A percentile compares a stretch with the other conserved stretches of the same genome.
These are phyloP conservation scores for Suillus placidus DNA, from an alignment of 768 basidiomycete genomes.

Conservation along the genomic window DNA sequence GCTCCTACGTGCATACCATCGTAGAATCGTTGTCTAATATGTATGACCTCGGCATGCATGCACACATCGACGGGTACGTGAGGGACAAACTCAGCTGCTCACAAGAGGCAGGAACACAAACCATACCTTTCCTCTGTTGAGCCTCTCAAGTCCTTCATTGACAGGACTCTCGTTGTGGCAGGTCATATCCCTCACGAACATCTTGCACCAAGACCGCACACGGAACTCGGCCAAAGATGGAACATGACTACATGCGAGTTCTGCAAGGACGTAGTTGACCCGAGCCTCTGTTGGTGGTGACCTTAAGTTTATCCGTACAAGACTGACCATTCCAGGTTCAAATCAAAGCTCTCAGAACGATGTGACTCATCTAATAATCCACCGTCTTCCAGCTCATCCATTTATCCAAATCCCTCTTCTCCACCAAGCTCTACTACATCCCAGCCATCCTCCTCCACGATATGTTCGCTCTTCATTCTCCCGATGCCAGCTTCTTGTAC, in stretches of 20 bases:
- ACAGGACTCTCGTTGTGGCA: slow-evolving; percentile 77
- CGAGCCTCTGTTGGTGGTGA: slow-evolving; percentile 51
- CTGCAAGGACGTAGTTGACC: too few relatives aligned
- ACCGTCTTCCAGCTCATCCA: background rate
- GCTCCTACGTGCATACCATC: too few relatives aligned
- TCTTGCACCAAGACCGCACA: too few relatives aligned
- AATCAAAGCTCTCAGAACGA: slow-evolving; percentile 48
- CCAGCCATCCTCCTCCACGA: slow-evolving; percentile 52
- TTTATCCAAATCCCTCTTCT: slow-evolving; percentile 20
- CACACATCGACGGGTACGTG: too few relatives aligned
- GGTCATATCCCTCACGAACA: slow-evolving; percentile 50
- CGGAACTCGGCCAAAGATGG: slow-evolving; percentile 57
- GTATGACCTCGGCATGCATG: too few relatives aligned
- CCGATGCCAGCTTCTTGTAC: slow-evolving; percentile 16
- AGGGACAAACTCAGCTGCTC: slow-evolving; percentile 2
- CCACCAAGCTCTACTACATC: slow-evolving; percentile 44
- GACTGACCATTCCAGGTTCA: slow-evolving; percentile 49
- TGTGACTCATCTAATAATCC: slow-evolving; percentile 32
- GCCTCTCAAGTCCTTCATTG: slow-evolving; percentile 72
- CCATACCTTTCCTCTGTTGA: slow-evolving; percentile 42
- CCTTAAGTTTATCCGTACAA: slow-evolving; percentile 2
- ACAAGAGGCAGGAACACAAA: slow-evolving; percentile 25
- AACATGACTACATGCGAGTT: too few relatives aligned
- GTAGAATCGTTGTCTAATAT: too few relatives aligned
- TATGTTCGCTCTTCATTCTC: slow-evolving; percentile 28